Evolutionary conservation across 2,329 filamentous ascomycete genomes (phyloP).

Genomic region (Fusarium aywerte): DNA sequence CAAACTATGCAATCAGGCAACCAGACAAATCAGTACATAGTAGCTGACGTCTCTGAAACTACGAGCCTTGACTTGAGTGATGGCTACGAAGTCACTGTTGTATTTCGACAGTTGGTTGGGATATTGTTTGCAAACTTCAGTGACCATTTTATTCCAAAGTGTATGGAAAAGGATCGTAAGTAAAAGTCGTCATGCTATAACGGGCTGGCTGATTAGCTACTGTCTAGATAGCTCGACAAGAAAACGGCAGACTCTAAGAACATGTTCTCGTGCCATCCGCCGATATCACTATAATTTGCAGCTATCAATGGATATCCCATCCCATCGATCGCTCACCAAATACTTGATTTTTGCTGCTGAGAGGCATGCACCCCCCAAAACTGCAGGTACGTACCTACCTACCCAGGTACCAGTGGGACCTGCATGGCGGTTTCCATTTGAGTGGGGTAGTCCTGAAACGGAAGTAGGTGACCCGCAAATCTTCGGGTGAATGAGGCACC

Average conservation of each 20-base stretch:
- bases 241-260: neutral
- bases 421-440: neutral
- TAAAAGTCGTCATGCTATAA: neutral
- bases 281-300: neutral
- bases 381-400: neutral
- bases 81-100: neutral
- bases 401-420: too few relatives aligned
- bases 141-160: too few relatives aligned
- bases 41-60: neutral
- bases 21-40: neutral
- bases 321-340: neutral
- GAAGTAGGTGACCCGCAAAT: too few relatives aligned
- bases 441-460: too few relatives aligned
- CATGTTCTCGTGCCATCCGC: neutral
- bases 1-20: neutral
- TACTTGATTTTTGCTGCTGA: neutral
- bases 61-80: neutral
- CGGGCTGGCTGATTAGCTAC: neutral
- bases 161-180: neutral
- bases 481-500: too few relatives aligned
- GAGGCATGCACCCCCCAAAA: neutral
- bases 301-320: neutral
- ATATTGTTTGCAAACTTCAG: too few relatives aligned
- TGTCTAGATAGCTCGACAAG: neutral
- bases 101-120: neutral